These are phyloP conservation scores for Tarenaya hassleriana DNA, from an alignment of 345 rosid genomes.

Conservation along the genomic window DNA sequence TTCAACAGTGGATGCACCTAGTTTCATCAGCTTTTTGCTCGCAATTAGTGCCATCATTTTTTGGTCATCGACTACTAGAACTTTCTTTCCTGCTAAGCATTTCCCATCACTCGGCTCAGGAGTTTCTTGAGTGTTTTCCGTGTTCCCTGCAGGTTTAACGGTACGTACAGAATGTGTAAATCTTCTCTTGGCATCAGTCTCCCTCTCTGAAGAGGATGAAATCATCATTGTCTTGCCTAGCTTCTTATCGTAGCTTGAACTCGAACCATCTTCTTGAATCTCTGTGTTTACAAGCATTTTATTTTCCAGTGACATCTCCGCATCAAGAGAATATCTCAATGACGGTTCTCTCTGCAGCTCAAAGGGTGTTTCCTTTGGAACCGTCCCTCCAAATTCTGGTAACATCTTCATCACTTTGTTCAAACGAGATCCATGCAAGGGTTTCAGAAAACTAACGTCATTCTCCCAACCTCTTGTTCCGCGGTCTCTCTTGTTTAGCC, in stretches of 20 bases:
- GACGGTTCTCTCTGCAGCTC: conserved; percentile 25
- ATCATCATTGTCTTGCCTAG: conserved; percentile 2
- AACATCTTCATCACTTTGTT: conserved; percentile 37
- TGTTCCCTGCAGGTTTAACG: background rate
- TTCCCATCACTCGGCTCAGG: background rate
- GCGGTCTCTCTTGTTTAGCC: conserved; percentile 49
- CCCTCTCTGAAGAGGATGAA: conserved; percentile 1
- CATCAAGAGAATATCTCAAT: conserved; percentile 5
- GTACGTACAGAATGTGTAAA: conserved; percentile 12
- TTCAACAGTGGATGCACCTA: conserved; percentile 47
- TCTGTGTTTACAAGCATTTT: conserved; percentile 14
- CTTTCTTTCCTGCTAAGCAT: conserved; percentile 50
- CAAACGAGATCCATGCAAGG: conserved; percentile 76
- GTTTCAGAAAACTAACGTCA: conserved; percentile 34
- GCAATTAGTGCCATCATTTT: conserved; percentile 22
- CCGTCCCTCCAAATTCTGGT: conserved; percentile 50
- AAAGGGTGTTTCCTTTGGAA: conserved; percentile 14
- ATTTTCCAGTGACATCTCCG: conserved; percentile 2
- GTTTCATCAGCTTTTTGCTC: conserved; percentile 19
- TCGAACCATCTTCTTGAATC: conserved; percentile 22
- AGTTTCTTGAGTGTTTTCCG: conserved; percentile 8
- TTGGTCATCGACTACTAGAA: conserved; percentile 59
- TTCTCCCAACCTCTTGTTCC: conserved; percentile 29
- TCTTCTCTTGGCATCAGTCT: conserved; percentile 1
- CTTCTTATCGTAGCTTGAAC: conserved; percentile 18